Evolutionary conservation across 164 flowering plant species (phyloP).

Genomic region (Vitis cinerea): DNA sequence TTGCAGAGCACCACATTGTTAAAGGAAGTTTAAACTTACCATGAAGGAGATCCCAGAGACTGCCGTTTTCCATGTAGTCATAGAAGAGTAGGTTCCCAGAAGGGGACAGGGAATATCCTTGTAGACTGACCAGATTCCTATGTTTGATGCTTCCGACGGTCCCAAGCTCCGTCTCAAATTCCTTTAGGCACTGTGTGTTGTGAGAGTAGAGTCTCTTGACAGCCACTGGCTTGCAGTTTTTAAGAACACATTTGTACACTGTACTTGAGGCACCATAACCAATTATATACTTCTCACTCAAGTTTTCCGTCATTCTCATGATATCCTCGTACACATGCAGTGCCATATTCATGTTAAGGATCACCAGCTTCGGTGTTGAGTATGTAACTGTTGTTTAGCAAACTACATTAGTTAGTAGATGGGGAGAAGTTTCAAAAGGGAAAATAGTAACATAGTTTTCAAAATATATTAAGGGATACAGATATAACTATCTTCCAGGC

Average conservation of each 20-base stretch:
- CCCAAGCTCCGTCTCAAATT: conserved; percentile 93
- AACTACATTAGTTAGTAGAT: neutral
- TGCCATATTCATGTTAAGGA: conserved; percentile 98
- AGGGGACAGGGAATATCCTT: conserved; percentile 87
- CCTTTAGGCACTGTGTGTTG: conserved; percentile 74
- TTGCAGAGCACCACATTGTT: neutral
- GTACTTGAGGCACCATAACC: conserved; percentile 98
- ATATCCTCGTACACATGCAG: conserved; percentile 96
- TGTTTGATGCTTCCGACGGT: conserved; percentile 95
- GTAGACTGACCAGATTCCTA: conserved; percentile 89
- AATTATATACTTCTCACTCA: conserved; percentile 90
- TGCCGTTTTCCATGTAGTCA: conserved; percentile 99
- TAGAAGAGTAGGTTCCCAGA: conserved; percentile 91
- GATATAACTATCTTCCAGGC: neutral
- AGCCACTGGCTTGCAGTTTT: conserved; percentile 94
- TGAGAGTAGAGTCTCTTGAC: conserved; percentile 86
- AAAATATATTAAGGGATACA: too few relatives aligned
- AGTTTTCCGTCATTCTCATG: conserved; percentile 98
- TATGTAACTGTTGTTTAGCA: conserved; percentile 42
- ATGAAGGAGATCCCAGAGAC: conserved; percentile 97
- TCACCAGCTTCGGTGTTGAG: conserved; percentile 87
- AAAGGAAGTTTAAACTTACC: conserved; percentile 40
- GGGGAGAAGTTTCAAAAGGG: neutral
- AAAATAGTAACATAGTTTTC: too few relatives aligned
- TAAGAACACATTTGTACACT: conserved; percentile 91